These are phyloP conservation scores for Crithidia sp. DNA, from an alignment of 208 protist species.

Conservation along the genomic window DNA sequence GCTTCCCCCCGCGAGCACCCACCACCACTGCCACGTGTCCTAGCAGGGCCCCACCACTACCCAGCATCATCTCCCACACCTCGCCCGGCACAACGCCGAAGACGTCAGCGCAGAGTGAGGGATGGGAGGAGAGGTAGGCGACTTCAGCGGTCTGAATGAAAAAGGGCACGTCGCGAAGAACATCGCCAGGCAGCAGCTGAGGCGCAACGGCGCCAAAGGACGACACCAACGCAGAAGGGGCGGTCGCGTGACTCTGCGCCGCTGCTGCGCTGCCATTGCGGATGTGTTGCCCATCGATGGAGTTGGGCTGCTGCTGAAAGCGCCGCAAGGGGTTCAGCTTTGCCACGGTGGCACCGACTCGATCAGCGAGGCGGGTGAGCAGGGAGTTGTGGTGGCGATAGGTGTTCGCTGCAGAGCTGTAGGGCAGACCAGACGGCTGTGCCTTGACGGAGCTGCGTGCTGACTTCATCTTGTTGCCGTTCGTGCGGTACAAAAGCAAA, in stretches of 20 bases:
- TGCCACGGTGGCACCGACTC: conserved; percentile 9
- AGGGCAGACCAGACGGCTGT: conserved; percentile 6
- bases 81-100: conserved; percentile 71
- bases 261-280: too few species aligned
- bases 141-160: conserved; percentile 53
- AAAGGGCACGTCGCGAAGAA: conserved; percentile 76
- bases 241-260: too few species aligned
- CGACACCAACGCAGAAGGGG: too few species aligned
- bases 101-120: conserved; percentile 51
- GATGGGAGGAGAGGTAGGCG: conserved; percentile 74
- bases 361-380: conserved; percentile 13
- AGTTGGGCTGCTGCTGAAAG: background rate
- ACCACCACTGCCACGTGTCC: conserved; percentile 39
- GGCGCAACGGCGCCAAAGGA: background rate
- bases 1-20: conserved; percentile 56
- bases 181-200: conserved; percentile 47
- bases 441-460: conserved; percentile 12
- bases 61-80: conserved; percentile 37
- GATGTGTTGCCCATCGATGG: too few species aligned
- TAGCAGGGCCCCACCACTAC: conserved; percentile 25
- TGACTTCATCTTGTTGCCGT: background rate
- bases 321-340: conserved; percentile 23
- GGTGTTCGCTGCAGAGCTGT: background rate
- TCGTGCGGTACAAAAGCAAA: too few species aligned
- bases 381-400: background rate